Evolutionary conservation across 2,329 filamentous ascomycete genomes (phyloP).

Genomic region (Colletotrichum navitas): DNA sequence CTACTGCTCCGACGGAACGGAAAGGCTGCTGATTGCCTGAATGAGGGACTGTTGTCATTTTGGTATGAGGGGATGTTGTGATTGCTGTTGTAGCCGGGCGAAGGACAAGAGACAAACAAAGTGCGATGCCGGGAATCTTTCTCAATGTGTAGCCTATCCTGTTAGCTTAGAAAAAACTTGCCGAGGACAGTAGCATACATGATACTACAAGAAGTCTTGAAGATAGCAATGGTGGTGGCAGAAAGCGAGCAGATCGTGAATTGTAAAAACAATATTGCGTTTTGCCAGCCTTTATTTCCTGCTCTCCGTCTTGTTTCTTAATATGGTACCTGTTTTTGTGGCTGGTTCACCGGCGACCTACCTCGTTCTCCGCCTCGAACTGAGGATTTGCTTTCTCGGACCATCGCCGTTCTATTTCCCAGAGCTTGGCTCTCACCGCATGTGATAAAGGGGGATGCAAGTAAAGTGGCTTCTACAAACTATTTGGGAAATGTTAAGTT

Average conservation of each 20-base stretch:
- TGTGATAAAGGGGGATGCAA: background rate
- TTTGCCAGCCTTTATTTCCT: background rate
- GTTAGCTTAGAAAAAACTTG: background rate
- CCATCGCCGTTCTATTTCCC: background rate
- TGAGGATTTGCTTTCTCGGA: background rate
- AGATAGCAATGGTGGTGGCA: accelerated
- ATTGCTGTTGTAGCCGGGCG: background rate
- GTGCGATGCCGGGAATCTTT: background rate
- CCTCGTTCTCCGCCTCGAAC: background rate
- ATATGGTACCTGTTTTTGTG: background rate
- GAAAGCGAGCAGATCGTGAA: background rate
- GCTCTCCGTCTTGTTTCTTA: too few species aligned
- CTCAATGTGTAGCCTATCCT: background rate
- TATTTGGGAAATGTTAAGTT: too few species aligned
- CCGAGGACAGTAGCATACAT: background rate
- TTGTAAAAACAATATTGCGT: background rate
- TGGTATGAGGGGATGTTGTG: background rate
- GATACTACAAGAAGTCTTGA: background rate
- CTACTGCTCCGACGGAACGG: background rate
- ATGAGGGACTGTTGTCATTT: too few species aligned
- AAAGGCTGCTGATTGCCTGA: background rate
- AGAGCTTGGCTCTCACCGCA: accelerated
- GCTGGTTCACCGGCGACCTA: background rate
- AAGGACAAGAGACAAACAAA: background rate
- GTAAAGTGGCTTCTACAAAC: background rate